Evolutionary conservation across 129 eudicot species (phyloP).

Genomic region (Glebionis coronaria): DNA sequence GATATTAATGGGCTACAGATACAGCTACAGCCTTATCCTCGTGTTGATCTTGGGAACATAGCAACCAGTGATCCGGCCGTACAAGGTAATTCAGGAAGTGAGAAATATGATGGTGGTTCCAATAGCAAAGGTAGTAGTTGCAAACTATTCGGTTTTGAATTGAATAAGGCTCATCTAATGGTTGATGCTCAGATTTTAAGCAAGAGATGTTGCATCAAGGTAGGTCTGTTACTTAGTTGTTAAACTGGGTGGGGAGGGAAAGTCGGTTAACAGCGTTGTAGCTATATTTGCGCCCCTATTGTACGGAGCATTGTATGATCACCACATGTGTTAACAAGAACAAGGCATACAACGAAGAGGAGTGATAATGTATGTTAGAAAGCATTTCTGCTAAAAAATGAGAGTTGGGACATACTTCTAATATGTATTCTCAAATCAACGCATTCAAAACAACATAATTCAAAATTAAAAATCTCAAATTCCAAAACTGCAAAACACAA

Average conservation of each 20-base stretch:
- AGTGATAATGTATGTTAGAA: no score
- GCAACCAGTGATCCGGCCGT: slow-evolving; percentile 21
- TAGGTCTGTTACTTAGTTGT: slow-evolving; percentile 20
- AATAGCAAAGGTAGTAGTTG: slow-evolving; percentile 47
- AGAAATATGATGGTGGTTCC: slow-evolving; percentile 34
- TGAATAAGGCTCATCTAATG: slow-evolving; percentile 43
- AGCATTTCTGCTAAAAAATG: no score
- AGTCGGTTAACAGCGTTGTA: not conserved
- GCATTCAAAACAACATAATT: no score
- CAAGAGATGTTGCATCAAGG: slow-evolving; percentile 89
- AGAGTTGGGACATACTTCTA: no score
- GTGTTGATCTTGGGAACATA: slow-evolving; percentile 34
- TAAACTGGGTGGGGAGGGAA: not conserved
- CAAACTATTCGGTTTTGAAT: slow-evolving; percentile 67
- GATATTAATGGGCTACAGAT: slow-evolving; percentile 29
- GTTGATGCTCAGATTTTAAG: slow-evolving; percentile 46
- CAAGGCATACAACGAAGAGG: no score
- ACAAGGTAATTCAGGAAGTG: slow-evolving; percentile 37
- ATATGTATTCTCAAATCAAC: no score
- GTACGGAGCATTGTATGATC: no score
- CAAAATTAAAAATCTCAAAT: no score
- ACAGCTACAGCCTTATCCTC: slow-evolving; percentile 23
- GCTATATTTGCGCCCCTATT: no score
- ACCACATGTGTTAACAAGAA: no score
- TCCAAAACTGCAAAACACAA: no score